These are phyloP conservation scores for Dactylellina drechsleri DNA, from an alignment of 2,329 filamentous ascomycete species.

Conservation along the genomic window DNA sequence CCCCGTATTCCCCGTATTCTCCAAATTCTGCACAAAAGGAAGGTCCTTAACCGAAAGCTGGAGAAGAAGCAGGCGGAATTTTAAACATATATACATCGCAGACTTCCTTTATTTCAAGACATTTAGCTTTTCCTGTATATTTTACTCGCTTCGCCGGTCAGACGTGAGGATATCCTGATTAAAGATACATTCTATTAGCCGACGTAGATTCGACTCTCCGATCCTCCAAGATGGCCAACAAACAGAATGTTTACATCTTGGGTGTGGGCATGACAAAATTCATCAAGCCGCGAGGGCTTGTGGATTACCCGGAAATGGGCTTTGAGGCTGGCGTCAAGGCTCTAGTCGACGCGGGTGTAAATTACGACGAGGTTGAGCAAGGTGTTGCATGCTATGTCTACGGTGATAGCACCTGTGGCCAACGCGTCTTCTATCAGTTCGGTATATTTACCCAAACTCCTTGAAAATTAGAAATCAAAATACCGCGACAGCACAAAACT, in stretches of 20 bases:
- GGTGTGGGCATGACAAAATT: constrained; percentile 99
- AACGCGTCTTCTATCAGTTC: constrained; percentile 98
- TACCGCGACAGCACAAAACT: background rate
- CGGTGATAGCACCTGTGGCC: constrained; percentile 91
- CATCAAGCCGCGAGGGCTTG: constrained; percentile 93
- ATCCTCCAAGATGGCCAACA: constrained; percentile 44
- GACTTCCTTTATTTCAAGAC: constrained; percentile 18
- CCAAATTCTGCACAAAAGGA: constrained; percentile 19
- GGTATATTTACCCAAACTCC: constrained; percentile 64
- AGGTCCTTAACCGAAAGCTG: constrained; percentile 41
- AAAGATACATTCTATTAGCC: background rate
- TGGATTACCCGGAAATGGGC: constrained; percentile 93
- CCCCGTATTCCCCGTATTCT: constrained; percentile 9
- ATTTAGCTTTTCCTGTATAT: background rate
- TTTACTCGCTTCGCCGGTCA: too few species aligned
- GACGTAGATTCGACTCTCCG: background rate
- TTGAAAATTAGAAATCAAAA: background rate
- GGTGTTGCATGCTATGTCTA: constrained; percentile 98
- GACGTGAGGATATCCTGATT: too few species aligned
- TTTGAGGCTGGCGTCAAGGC: constrained; percentile 93
- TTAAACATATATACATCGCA: constrained; percentile 8
- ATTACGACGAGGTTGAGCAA: constrained; percentile 94
- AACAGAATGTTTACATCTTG: constrained; percentile 76
- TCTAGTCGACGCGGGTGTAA: constrained; percentile 80
- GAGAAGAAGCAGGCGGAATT: constrained; percentile 16